phyloP scores from a whole-genome alignment of 352 stramenopile genomes.

The Phytopythium sindhum region DNA sequence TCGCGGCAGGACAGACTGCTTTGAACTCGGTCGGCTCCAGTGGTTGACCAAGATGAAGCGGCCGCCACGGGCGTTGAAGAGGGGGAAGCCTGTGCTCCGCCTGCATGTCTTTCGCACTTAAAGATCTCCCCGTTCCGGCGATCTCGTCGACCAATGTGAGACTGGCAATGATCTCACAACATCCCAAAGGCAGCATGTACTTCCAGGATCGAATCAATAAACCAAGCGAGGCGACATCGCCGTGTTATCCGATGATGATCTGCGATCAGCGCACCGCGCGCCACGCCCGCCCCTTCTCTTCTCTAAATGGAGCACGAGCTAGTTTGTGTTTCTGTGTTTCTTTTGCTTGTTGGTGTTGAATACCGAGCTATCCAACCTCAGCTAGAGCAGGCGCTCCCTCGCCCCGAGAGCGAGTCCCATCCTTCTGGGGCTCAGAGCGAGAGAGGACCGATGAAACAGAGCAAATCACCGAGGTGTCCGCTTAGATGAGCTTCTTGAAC shows the following conservation, averaged over 20 bases:
- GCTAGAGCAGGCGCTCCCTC: background rate
- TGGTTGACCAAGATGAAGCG: too few species aligned
- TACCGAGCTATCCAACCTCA: background rate
- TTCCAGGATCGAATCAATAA: constrained; percentile 5
- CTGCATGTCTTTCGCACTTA: constrained; percentile 11
- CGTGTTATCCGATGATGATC: constrained; percentile 5
- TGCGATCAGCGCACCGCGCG: constrained; percentile 2
- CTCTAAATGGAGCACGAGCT: constrained; percentile 5
- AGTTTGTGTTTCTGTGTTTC: constrained; percentile 1
- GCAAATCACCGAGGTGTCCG: background rate
- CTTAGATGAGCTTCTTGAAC: constrained; percentile 92
- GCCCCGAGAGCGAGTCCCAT: background rate
- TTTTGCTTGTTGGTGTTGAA: background rate
- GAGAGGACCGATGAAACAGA: background rate
- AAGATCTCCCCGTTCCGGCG: too few species aligned
- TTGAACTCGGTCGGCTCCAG: too few species aligned
- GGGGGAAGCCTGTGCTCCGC: constrained; percentile 46
- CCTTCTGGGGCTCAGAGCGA: background rate
- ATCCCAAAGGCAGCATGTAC: too few species aligned
- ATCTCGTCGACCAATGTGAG: too few species aligned
- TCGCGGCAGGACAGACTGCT: too few species aligned
- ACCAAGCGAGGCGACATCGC: constrained; percentile 3
- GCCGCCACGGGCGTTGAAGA: too few species aligned
- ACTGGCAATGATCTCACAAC: too few species aligned
- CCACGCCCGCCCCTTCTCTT: constrained; percentile 4